Evolutionary conservation across 345 rosid genomes (phyloP).

Genomic region (Aquilaria yunnanensis): DNA sequence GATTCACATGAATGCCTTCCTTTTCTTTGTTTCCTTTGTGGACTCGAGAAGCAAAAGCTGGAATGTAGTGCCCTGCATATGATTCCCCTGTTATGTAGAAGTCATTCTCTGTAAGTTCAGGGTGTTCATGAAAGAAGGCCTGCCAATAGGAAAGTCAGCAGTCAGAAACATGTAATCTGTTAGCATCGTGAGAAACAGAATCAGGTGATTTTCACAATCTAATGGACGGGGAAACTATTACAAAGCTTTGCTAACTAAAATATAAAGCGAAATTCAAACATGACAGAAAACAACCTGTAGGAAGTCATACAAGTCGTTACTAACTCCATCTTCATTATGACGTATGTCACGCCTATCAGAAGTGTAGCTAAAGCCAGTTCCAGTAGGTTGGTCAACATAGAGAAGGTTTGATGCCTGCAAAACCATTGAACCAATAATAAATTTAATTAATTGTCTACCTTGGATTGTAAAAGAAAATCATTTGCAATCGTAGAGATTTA

Average conservation of each 20-base stretch:
- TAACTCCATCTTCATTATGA: conserved; percentile 83
- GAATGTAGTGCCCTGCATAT: conserved; percentile 99
- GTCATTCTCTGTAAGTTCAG: conserved; percentile 65
- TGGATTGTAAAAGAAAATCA: too few species aligned
- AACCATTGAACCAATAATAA: background rate
- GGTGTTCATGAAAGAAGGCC: conserved; percentile 96
- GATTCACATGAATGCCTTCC: conserved; percentile 79
- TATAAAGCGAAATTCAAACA: background rate
- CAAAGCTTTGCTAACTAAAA: background rate
- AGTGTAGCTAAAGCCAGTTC: conserved; percentile 96
- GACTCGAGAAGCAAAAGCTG: conserved; percentile 92
- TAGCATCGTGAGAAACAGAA: background rate
- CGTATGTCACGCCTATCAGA: conserved; percentile 82
- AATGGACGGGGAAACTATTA: background rate
- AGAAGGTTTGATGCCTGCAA: conserved; percentile 87
- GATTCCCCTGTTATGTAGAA: conserved; percentile 98
- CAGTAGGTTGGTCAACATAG: conserved; percentile 94
- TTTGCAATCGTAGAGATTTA: too few species aligned
- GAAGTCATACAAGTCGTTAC: conserved; percentile 91
- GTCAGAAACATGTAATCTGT: conserved; percentile 5
- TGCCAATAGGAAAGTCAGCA: conserved; percentile 17
- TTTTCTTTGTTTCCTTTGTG: conserved; percentile 90
- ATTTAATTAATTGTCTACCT: too few species aligned
- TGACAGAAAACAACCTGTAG: conserved; percentile 57
- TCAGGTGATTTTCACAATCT: background rate